Evolutionary conservation across 2,329 filamentous ascomycete genomes (phyloP).

Genomic region (Hymenoscyphus salicellus): DNA sequence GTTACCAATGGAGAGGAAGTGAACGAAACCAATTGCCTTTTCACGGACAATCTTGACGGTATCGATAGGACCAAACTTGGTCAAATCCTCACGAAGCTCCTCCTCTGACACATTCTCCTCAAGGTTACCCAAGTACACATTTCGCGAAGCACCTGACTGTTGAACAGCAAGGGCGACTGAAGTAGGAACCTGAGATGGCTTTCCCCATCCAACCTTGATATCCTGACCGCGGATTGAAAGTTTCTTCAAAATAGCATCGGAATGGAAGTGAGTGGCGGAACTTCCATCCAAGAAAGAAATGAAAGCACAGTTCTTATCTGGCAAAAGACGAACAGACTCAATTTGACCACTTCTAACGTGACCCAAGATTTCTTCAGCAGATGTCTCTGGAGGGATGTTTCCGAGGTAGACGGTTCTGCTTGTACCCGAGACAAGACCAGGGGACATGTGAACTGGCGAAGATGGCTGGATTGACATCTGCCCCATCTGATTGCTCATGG

Average conservation of each 20-base stretch:
- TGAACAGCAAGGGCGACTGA: conserved; percentile 97
- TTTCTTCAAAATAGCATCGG: conserved; percentile 99
- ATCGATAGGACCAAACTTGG: conserved; percentile 94
- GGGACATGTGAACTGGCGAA: conserved; percentile 71
- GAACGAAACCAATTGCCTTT: conserved; percentile 96
- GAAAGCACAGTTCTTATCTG: conserved; percentile 99
- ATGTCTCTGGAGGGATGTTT: conserved; percentile 97
- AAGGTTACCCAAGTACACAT: conserved; percentile 93
- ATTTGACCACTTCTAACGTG: conserved; percentile 97
- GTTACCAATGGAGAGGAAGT: conserved; percentile 95
- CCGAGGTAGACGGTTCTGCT: conserved; percentile 96
- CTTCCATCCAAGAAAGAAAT: conserved; percentile 98
- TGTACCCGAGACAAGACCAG: conserved; percentile 79
- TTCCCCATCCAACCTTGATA: conserved; percentile 99
- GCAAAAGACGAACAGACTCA: conserved; percentile 93
- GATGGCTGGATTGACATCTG: conserved; percentile 56
- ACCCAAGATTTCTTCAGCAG: conserved; percentile 91
- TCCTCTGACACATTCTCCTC: conserved; percentile 88
- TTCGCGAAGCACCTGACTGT: conserved; percentile 93
- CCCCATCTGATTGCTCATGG: conserved; percentile 43
- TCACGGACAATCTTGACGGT: conserved; percentile 97
- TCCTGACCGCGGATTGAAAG: conserved; percentile 97
- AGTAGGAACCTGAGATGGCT: conserved; percentile 95
- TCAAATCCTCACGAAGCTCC: conserved; percentile 88
- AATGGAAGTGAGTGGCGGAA: conserved; percentile 98